phyloP scores from a whole-genome alignment of 257 asterid species.

The Solanum lignicaule region DNA sequence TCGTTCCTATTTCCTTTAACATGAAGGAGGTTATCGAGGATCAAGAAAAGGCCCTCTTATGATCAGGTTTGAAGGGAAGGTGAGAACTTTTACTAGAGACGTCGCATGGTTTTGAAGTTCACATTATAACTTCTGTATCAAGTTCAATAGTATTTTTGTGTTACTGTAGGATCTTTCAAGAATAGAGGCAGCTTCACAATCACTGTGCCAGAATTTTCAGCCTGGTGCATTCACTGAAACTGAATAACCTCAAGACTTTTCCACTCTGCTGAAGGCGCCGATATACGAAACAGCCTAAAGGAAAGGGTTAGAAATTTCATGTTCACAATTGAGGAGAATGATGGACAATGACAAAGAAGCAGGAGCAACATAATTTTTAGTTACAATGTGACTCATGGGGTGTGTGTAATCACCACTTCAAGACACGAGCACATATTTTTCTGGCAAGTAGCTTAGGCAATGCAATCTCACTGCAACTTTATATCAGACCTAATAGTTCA shows the following conservation, averaged over 20 bases:
- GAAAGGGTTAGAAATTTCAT: background rate
- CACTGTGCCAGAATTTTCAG: conserved; percentile 37
- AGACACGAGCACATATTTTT: background rate
- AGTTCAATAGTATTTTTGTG: background rate
- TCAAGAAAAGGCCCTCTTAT: conserved; percentile 61
- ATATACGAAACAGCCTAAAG: background rate
- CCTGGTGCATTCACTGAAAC: conserved; percentile 33
- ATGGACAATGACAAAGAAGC: background rate
- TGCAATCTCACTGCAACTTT: background rate
- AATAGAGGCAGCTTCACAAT: conserved; percentile 47
- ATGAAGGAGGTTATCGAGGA: conserved; percentile 52
- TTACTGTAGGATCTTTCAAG: conserved; percentile 45
- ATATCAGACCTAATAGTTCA: background rate
- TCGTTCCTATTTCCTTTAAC: background rate
- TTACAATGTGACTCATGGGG: background rate
- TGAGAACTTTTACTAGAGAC: conserved; percentile 4
- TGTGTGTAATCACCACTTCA: background rate
- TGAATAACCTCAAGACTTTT: background rate
- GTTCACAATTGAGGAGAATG: background rate
- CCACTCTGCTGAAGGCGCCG: background rate
- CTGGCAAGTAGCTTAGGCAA: background rate
- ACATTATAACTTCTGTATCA: background rate
- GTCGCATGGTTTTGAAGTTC: background rate
- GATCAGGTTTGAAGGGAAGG: conserved; percentile 60
- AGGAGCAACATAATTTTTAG: background rate